Evolutionary conservation across 2,329 filamentous ascomycete species (phyloP).

Genomic region (Aureobasidium leucospermi): DNA sequence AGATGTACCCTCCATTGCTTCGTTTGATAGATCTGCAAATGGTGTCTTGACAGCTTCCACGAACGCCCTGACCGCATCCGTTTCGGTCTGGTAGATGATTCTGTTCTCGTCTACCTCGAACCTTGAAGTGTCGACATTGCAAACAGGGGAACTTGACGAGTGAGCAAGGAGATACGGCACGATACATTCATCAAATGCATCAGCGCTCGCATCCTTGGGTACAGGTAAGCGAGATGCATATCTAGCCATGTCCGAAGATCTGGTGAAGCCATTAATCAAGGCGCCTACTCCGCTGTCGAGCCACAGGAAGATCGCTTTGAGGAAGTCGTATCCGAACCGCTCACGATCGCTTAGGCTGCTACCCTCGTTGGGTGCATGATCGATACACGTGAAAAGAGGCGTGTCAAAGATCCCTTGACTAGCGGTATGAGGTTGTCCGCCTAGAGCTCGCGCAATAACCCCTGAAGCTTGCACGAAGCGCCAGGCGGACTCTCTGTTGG

Average conservation of each 20-base stretch:
- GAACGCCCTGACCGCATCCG: conserved; percentile 51
- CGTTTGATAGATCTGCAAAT: conserved; percentile 41
- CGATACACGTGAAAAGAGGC: conserved; percentile 40
- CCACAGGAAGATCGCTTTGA: conserved; percentile 57
- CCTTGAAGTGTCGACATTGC: conserved; percentile 50
- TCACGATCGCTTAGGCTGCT: conserved; percentile 32
- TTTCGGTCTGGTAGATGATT: conserved; percentile 46
- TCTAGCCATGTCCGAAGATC: conserved; percentile 27
- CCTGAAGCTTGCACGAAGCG: conserved; percentile 58
- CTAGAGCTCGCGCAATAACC: conserved; percentile 49
- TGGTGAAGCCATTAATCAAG: conserved; percentile 51
- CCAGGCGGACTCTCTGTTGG: conserved; percentile 48
- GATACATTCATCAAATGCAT: conserved; percentile 49
- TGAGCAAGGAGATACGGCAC: conserved; percentile 52
- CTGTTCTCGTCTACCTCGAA: conserved; percentile 51
- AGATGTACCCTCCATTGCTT: conserved; percentile 19
- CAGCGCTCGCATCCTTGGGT: conserved; percentile 39
- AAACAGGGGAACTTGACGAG: conserved; percentile 43
- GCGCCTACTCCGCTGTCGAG: conserved; percentile 51
- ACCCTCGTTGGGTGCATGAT: conserved; percentile 35
- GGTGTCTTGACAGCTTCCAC: conserved; percentile 45
- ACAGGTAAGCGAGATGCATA: conserved; percentile 41
- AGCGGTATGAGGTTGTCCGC: conserved; percentile 43
- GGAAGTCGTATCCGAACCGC: conserved; percentile 57
- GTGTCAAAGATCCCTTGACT: conserved; percentile 23